Base-by-base conservation (phyloP, 2,329 filamentous ascomycete species). In the Pestalotiopsis sp. region DNA sequence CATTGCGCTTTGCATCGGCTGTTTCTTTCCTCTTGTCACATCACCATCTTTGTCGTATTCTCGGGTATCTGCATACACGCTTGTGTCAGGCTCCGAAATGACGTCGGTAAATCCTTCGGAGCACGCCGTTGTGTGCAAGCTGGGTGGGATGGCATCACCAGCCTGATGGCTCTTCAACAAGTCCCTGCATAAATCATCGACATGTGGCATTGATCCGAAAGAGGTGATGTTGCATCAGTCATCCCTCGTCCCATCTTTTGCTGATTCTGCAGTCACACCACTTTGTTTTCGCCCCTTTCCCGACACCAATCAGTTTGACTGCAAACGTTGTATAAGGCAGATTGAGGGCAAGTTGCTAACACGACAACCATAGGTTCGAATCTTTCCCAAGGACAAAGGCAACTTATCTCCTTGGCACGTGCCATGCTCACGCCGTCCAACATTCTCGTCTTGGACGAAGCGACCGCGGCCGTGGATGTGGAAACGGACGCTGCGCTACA, bases 401-500 rank as follows among this genome's bases (percentile, higher is more conserved):
- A 99, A 82, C 90, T 99, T 69, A 89, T 99, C 66, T 98, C 95
- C 20, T 87, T 99, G 60, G 96, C 97, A 56, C 93, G 96, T 64
- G 97, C 97, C 36, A 89, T 99, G 80, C 88, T 99, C 62, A 97
- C 95, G 5, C 96, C 96, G 14, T 97, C 93, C 81, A 98, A 98
- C 81, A 98, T 99, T 76, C 87, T 99, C 70, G 95, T 99, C 2
- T 87, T 99, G 36, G 96, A 99, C 79, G 96, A 99, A 86, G 96
- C 97, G 69, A 99, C 96, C 38, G 94, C 94, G 73, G 89, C 86
- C 27, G 88, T 91, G 12, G 89, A 92, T 77, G 85, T 92, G 57
- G 86, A 92, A 81, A 92, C 90, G 27, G 90, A 92, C 76, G 88
- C 88, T 67, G 83, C 91, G 82, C 82, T 92, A 67, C 90, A 92